A percentile compares a stretch with the other conserved stretches of the same genome.
These are phyloP conservation scores for Senna siamea DNA, from an alignment of 306 rosid genomes.

Conservation along the genomic window DNA sequence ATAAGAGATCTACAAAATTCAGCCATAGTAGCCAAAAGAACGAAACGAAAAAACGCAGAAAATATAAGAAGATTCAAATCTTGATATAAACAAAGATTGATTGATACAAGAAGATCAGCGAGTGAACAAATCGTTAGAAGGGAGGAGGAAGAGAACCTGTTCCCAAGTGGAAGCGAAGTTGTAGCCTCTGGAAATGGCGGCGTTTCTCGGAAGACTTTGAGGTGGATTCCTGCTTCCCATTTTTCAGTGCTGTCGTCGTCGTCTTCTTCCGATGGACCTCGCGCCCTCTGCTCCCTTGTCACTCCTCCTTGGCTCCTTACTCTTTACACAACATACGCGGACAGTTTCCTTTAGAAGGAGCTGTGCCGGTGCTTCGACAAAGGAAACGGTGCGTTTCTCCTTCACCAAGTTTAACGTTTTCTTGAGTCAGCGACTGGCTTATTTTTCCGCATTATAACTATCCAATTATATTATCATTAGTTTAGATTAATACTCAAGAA, in stretches of 20 bases:
- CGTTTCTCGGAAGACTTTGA: conserved; percentile 65
- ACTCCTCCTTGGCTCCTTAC: conserved; percentile 1
- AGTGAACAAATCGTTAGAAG: neutral
- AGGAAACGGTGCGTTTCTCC: conserved; percentile 39
- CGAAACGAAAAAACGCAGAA: neutral
- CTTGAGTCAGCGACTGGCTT: neutral
- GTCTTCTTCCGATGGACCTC: conserved; percentile 19
- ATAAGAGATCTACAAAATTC: conserved; percentile 39
- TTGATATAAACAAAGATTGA: conserved; percentile 8
- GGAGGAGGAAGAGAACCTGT: conserved; percentile 51
- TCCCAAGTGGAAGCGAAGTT: conserved; percentile 95
- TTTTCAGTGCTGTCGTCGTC: conserved; percentile 11
- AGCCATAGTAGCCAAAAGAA: neutral
- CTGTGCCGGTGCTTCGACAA: neutral
- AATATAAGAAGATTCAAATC: neutral
- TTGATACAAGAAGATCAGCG: neutral
- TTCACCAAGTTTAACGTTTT: neutral
- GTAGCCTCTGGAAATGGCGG: conserved; percentile 86
- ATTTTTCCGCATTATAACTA: too few species aligned
- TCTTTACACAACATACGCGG: neutral
- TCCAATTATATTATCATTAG: too few species aligned
- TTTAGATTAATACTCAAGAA: too few species aligned
- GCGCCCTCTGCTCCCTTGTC: neutral
- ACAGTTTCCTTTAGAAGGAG: neutral
- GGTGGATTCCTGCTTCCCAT: conserved; percentile 61